Evolutionary conservation across 768 basidiomycete species (phyloP), one percentile per base, ranked within the genome.

Genomic region (Lyophyllum shimeji): DNA sequence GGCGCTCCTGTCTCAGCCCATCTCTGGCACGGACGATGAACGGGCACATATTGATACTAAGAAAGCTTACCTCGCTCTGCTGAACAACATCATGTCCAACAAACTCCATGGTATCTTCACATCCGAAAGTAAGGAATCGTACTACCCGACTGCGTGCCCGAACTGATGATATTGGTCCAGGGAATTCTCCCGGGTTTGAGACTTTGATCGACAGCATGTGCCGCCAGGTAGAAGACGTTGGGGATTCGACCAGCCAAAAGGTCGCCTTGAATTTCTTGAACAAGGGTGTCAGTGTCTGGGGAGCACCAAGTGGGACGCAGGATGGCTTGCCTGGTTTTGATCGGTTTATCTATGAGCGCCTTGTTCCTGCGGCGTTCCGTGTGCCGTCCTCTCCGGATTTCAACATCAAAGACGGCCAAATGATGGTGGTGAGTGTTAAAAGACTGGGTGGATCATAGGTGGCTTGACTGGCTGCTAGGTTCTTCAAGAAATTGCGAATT

Each of bases 401-500:
- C 68, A 95, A 95, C 66, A 76, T 89, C 61, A 92, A 91, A 66
- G 94, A 97, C 66, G 93, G 91, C 1, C 92, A 94, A 64, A 85
- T 88, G 65, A 77, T 89, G 48, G 82, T 87, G 65, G 95, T 95
- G 63, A 67, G 92, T 71, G 11, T 12, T 48, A 24, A n/a, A n/a
- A n/a, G 51, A 54, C 43, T 42, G 17, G 11, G 25, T 0, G 43
- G 15, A 46, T 18, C 46, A 39, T 45, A 37, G 34, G 9, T 21
- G 46, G 23, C 0, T 24, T 56, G 13, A 39, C 13, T 17, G 46
- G 11, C 13, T 5, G 17, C 49, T 63, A 98, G 95, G 89, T 95
- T 51, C 75, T 98, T 20, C 84, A 90, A 61, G 97, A 99, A 68
- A 88, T 98, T 52, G 89, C 90, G 45, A 86, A 83, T 63, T 80